Evolutionary conservation across 345 rosid genomes (phyloP), one percentile per base, ranked within the genome.

Genomic region (Dimocarpus longan): DNA sequence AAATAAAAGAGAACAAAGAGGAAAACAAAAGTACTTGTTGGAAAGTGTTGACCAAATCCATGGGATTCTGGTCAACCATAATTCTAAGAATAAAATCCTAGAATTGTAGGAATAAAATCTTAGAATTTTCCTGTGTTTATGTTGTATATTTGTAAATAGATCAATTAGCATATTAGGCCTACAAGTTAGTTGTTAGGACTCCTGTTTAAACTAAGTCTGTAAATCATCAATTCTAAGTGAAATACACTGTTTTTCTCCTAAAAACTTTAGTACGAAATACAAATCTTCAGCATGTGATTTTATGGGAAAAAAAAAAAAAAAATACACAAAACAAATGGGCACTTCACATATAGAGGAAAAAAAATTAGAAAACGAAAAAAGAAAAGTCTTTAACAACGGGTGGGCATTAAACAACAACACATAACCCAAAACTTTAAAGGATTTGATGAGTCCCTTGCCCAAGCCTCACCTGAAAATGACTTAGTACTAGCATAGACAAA

Each of bases 391-490:
- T 52, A 15, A n/a, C 18, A 21, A n/a, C 64, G 1, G 64, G 22
- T n/a, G n/a, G 21, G 21, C 26, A 59, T 16, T 54, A 73, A 73
- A 37, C 28, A 73, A 59, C 21, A 52, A 6, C 8, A 16, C 3
- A 76, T 11, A 42, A 66, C 7, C 39, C 22, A 22, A 66, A 39
- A 43, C 39, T 66, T 24, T 73, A 16, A 60, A 74, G 52, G 19
- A 62, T 22, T 39, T 18, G n/a, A 79, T 2, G 77, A 43, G 26
- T 50, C 62, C 18, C 52, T 46, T 4, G 19, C 66, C 73, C 64
- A 63, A 54, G 76, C 39, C n/a, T 71, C n/a, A 13, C 32, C 67
- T 39, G 48, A 21, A 48, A 50, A 68, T 22, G 32, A 80, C n/a
- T 28, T 8, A 8, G 68, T 3, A 24, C 39, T 60, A 13, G 57